Conservation (phyloP, 2,329 filamentous ascomycete species). For the Alternaria tenuissima region DNA sequence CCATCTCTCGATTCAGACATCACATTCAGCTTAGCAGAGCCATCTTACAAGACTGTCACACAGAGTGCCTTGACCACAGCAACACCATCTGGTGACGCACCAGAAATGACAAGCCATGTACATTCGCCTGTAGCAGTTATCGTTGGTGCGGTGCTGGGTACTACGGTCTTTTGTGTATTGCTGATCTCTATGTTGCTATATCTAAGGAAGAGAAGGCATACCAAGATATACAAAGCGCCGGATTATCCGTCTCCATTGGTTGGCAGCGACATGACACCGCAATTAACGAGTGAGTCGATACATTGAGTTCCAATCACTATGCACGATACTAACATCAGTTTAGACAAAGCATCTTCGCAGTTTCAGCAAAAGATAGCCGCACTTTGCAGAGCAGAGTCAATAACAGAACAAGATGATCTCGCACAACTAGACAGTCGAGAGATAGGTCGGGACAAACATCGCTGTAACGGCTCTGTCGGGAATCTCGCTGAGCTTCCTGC, state of each 20-base stretch:
- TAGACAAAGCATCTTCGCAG: conserved; percentile 5
- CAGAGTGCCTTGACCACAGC: background rate
- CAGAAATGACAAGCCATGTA: background rate
- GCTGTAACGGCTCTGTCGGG: background rate
- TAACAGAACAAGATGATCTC: conserved; percentile 12
- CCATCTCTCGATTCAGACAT: background rate
- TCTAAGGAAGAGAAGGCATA: conserved; percentile 19
- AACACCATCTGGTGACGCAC: background rate
- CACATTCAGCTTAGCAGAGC: background rate
- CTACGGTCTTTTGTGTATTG: conserved; percentile 19
- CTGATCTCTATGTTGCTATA: conserved; percentile 19
- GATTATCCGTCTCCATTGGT: conserved; percentile 34
- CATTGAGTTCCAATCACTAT: background rate
- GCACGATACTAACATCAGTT: background rate
- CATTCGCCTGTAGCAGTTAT: conserved; percentile 27
- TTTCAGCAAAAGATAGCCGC: conserved; percentile 3
- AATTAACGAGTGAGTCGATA: conserved; percentile 7
- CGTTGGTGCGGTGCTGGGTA: conserved; percentile 35
- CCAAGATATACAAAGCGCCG: conserved; percentile 32
- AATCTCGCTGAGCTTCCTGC: conserved; percentile 17
- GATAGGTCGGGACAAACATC: background rate
- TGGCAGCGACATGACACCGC: conserved; percentile 36
- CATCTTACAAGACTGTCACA: conserved; percentile 10
- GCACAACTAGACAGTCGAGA: conserved; percentile 19
- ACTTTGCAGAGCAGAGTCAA: conserved; percentile 13